phyloP scores from a whole-genome alignment of 129 eudicot genomes.

The Daucus carota region DH1_v3.0 NC_030387.2:38887501-38888000 shows the following conservation, averaged over 20 bases:
- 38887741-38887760: neutral
- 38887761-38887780: neutral
- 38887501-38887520: constrained; percentile 76
- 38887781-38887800: neutral
- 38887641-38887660: neutral
- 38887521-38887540: constrained; percentile 70
- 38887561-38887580: constrained; percentile 72
- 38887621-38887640: neutral
- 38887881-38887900: constrained; percentile 81
- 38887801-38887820: constrained; percentile 17
- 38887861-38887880: constrained; percentile 60
- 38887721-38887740: neutral
- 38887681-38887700: constrained; percentile 42
- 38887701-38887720: constrained; percentile 52
- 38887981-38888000: too few species aligned
- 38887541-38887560: constrained; percentile 77
- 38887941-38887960: neutral
- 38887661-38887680: constrained; percentile 39
- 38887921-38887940: neutral
- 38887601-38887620: neutral
- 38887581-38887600: constrained; percentile 28
- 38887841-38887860: constrained; percentile 63
- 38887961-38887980: neutral
- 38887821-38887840: constrained; percentile 49
- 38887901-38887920: constrained; percentile 46